Evolutionary conservation across 495 filamentous ascomycete genomes (phyloP).

Genomic region (Cenococcum geophilum): DNA sequence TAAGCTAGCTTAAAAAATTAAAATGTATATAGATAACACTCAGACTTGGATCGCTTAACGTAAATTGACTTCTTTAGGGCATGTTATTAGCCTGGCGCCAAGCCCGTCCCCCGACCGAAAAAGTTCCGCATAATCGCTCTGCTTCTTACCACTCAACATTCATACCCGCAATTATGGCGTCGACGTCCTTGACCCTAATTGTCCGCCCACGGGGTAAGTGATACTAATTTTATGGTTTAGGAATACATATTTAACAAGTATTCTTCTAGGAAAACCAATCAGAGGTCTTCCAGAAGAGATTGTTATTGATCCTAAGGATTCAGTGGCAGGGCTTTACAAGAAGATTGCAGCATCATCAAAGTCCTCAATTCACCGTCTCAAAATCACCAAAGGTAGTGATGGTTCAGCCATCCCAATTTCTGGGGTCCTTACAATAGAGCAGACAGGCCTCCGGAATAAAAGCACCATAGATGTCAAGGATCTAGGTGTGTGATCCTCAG

Average conservation of each 20-base stretch:
- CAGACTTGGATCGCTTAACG: no score
- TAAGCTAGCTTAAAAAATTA: no score
- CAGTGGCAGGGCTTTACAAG: conserved; percentile 46
- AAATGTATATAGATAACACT: no score
- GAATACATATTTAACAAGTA: not conserved
- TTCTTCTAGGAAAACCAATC: conserved; percentile 37
- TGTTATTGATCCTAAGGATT: conserved; percentile 29
- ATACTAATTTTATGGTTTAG: not conserved
- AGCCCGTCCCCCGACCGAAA: no score
- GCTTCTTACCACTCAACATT: no score
- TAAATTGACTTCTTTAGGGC: no score
- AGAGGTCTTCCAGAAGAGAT: conserved; percentile 35
- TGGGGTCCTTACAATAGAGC: conserved; percentile 56
- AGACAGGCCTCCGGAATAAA: conserved; percentile 58
- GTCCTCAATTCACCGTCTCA: conserved; percentile 54
- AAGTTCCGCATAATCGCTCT: no score
- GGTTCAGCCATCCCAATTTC: conserved; percentile 63
- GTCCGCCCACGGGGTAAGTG: conserved; percentile 33
- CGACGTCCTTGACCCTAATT: conserved; percentile 16
- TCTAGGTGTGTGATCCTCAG: conserved; percentile 54
- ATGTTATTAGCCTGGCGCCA: no score
- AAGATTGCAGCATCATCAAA: conserved; percentile 50
- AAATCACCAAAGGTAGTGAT: conserved; percentile 66
- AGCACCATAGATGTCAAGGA: conserved; percentile 86
- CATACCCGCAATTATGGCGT: conserved; percentile 15